A percentile compares a stretch with the other conserved stretches of the same genome.
Evolutionary conservation across 2,329 filamentous ascomycete species (phyloP).

Genomic region (Sporothrix sp.): DNA sequence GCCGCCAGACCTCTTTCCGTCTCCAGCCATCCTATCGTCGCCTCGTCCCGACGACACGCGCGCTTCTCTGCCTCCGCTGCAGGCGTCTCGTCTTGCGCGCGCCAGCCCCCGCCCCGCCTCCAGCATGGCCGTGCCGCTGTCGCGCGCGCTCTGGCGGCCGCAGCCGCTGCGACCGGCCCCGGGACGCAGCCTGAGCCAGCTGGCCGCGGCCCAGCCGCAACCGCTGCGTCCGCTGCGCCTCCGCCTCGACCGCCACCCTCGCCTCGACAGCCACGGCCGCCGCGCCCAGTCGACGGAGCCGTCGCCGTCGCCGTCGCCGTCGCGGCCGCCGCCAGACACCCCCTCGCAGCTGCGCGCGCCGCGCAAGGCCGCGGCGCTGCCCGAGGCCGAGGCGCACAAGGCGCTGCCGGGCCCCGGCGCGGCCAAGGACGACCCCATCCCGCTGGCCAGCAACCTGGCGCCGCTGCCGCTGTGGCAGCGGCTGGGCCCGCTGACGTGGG

Average conservation of each 20-base stretch:
- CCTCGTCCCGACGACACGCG: background rate
- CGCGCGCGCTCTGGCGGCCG: slow-evolving; percentile 8
- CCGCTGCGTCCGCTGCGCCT: background rate
- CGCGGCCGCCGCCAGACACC: background rate
- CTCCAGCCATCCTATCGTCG: background rate
- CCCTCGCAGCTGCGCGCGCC: background rate
- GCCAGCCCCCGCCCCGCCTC: background rate
- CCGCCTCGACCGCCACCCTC: background rate
- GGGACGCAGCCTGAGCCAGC: slow-evolving; percentile 5
- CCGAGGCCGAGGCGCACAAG: slow-evolving; percentile 6
- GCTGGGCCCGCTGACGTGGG: slow-evolving; percentile 46
- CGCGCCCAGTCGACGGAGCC: background rate
- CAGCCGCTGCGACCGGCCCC: slow-evolving; percentile 5
- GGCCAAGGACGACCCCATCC: slow-evolving; percentile 28
- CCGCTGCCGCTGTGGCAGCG: slow-evolving; percentile 44
- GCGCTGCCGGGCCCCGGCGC: slow-evolving; percentile 16
- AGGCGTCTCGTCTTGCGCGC: background rate
- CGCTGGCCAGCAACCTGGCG: slow-evolving; percentile 33
- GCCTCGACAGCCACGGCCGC: background rate
- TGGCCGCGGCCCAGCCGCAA: background rate
- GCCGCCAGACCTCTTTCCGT: background rate
- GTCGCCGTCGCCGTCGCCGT: background rate
- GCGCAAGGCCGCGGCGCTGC: background rate
- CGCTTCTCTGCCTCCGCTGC: background rate
- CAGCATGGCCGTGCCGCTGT: slow-evolving; percentile 7